Base-by-base conservation (phyloP, 805 yeast genomes). In the Starmera dryadoides region DNA sequence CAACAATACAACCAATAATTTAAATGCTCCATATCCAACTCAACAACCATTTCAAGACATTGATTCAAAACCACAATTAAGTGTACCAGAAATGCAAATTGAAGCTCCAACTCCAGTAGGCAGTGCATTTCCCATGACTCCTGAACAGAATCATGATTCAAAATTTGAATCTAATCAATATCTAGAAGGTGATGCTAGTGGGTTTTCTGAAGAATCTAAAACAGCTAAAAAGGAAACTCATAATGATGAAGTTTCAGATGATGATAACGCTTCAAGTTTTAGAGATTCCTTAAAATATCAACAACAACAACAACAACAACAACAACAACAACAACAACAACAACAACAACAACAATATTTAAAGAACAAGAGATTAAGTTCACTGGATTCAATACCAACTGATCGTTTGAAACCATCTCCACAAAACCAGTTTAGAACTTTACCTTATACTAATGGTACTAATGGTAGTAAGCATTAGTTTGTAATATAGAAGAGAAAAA, bases 181-280 rank as follows among this genome's bases (percentile, higher is more conserved):
- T 18, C 29, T 19, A 11, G 48, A 42, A 30, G 42, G 42, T 16
- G 55, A 52, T 38, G 52, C 46, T 2, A 44, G 50, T 16, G 50
- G 52, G 3, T 16, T 44, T 12, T 43, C 49, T n/a, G 56, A 52
- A 28, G 55, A 49, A 18, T 47, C 55, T 14, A 45, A 41, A 16
- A 44, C 43, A 15, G 48, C 47, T 8, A 52, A 43, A 19, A 52
- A 53, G 37, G 57, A 51, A 35, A 53, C 57, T 2, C 47, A 53
- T 36, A 47, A 48, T 8, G 45, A 31, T 16, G 45, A 40, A n/a
- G 50, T 43, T 15, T 23, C 34, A 31, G 22, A 16, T 31, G n/a
- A 31, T 18, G 21, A 18, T 31, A 14, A 6, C 9, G 22, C 14
- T n/a, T 29, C 4, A 30, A 30, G 33, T 15, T 15, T n/a, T 16